A percentile compares a stretch with the other conserved stretches of the same genome.
These are phyloP conservation scores for Chrysosphaeria jannelii DNA, from an alignment of 2,329 filamentous ascomycete species.

Conservation along the genomic window DNA sequence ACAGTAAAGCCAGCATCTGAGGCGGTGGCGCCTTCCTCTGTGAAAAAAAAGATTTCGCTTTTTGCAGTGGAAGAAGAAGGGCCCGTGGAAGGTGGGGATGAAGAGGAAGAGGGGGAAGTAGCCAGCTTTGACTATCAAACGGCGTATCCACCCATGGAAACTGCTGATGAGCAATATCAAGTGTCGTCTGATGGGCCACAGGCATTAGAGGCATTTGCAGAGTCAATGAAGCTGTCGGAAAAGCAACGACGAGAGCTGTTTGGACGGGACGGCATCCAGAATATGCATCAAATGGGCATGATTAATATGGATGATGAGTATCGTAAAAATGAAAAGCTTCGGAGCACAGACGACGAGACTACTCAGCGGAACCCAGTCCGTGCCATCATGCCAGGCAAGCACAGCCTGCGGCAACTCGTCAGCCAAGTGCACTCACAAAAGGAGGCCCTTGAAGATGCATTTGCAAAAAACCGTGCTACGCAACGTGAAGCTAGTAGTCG, in stretches of 20 bases:
- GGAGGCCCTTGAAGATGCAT: constrained; percentile 69
- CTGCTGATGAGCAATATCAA: constrained; percentile 3
- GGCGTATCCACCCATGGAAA: constrained; percentile 5
- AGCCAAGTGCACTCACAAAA: constrained; percentile 55
- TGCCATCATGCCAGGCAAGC: constrained; percentile 60
- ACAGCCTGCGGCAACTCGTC: constrained; percentile 66
- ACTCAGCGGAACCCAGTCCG: constrained; percentile 67
- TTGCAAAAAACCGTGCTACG: constrained; percentile 51
- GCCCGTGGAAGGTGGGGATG: constrained; percentile 8
- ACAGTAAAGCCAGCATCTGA: constrained; percentile 3
- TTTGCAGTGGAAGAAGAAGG: constrained; percentile 30
- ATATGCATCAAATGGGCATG: too few relatives aligned
- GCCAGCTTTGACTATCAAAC: constrained; percentile 7
- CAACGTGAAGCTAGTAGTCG: constrained; percentile 52
- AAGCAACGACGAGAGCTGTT: constrained; percentile 60
- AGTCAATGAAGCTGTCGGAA: constrained; percentile 50
- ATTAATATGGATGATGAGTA: constrained; percentile 84
- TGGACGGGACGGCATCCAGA: constrained; percentile 37
- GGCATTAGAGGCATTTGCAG: constrained; percentile 41
- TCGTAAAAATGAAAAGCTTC: constrained; percentile 47
- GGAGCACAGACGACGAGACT: constrained; percentile 37
- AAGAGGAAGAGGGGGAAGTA: neutral
- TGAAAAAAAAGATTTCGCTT: constrained; percentile 28
- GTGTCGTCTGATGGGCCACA: too few relatives aligned
- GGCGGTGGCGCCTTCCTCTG: constrained; percentile 4